Evolutionary conservation across 805 yeast genomes (phyloP).

Genomic region (Priceomyces carsonii): DNA sequence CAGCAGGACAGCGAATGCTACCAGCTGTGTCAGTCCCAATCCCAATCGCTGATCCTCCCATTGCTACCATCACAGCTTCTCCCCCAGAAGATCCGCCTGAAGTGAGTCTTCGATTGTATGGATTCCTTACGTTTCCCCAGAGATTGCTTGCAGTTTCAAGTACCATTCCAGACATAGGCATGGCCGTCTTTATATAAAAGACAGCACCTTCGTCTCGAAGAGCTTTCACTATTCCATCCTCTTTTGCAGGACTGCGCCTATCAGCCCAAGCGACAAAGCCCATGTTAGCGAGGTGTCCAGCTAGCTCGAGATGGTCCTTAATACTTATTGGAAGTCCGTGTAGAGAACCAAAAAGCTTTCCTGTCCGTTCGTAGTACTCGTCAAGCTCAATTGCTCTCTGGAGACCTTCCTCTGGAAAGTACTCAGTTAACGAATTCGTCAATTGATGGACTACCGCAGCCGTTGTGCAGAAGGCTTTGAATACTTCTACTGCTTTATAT

Average conservation of each 20-base stretch:
- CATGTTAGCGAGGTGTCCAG: slow-evolving; percentile 58
- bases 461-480: slow-evolving; percentile 63
- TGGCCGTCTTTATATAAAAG: slow-evolving; percentile 28
- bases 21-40: slow-evolving; percentile 56
- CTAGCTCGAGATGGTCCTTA: slow-evolving; percentile 62
- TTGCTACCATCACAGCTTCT: slow-evolving; percentile 47
- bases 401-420: slow-evolving; percentile 63
- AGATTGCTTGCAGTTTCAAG: slow-evolving; percentile 29
- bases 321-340: slow-evolving; percentile 71
- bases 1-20: slow-evolving; percentile 56
- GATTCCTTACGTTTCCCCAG: slow-evolving; percentile 25
- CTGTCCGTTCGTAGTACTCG: slow-evolving; percentile 47
- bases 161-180: slow-evolving; percentile 34
- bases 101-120: slow-evolving; percentile 36
- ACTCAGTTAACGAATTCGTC: slow-evolving; percentile 59
- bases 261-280: slow-evolving; percentile 33
- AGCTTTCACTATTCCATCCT: slow-evolving; percentile 9
- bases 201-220: slow-evolving; percentile 29
- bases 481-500: slow-evolving; percentile 51
- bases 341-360: slow-evolving; percentile 61
- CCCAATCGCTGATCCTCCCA: slow-evolving; percentile 41
- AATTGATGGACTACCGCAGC: slow-evolving; percentile 66
- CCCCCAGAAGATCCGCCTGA: slow-evolving; percentile 60
- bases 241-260: slow-evolving; percentile 11
- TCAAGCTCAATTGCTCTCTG: slow-evolving; percentile 57